Conservation (phyloP, 345 rosid species). For the Syzygium aqueum region DNA sequence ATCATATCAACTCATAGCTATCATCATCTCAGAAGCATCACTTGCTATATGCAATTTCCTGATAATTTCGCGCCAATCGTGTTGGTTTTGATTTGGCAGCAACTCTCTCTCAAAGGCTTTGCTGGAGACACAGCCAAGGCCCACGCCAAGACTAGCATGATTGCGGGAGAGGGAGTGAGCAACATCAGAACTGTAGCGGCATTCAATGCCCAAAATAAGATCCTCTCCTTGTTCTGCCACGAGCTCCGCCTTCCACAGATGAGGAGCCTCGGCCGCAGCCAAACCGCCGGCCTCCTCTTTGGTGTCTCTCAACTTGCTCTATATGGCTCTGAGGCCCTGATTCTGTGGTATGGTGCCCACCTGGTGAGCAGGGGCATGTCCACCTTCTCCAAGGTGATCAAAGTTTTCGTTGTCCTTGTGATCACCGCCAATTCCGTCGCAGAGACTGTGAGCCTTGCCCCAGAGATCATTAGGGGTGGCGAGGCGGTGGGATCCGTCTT, state of each 20-base stretch:
- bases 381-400: constrained; percentile 95
- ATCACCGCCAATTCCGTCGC: constrained; percentile 98
- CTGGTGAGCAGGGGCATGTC: constrained; percentile 79
- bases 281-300: constrained; percentile 81
- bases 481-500: constrained; percentile 97
- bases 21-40: not conserved
- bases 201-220: constrained; percentile 87
- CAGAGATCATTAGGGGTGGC: constrained; percentile 96
- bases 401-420: constrained; percentile 93
- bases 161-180: constrained; percentile 99
- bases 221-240: constrained; percentile 69
- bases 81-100: constrained; percentile 34
- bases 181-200: constrained; percentile 98
- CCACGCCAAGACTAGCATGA: constrained; percentile 99
- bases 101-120: constrained; percentile 97
- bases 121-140: constrained; percentile 99
- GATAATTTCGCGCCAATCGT: not conserved
- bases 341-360: constrained; percentile 94
- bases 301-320: constrained; percentile 95
- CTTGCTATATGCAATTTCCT: not conserved
- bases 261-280: constrained; percentile 70
- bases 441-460: constrained; percentile 98
- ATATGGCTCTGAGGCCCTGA: constrained; percentile 92
- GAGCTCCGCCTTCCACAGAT: constrained; percentile 81
- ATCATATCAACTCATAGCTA: not conserved